Evolutionary conservation across 23 red algal genomes (phyloP).

Genomic region (Gracilaria vermiculophylla): DNA sequence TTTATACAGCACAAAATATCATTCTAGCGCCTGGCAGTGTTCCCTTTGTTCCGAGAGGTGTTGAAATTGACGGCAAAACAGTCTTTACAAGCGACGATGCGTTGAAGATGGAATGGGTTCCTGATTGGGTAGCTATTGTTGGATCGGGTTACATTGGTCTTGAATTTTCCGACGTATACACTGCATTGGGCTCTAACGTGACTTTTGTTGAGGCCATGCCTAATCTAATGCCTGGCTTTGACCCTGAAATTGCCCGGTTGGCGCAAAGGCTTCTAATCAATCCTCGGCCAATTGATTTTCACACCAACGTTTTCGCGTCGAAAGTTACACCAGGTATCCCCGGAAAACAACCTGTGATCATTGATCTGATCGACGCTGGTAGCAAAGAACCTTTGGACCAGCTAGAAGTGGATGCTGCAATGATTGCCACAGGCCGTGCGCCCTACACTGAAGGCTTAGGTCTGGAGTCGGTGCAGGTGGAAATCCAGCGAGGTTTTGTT

Average conservation of each 20-base stretch:
- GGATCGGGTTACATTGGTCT: constrained; percentile 98
- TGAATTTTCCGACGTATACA: constrained; percentile 98
- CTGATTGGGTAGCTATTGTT: constrained; percentile 97
- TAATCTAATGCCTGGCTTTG: constrained; percentile 96
- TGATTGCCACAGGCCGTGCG: constrained; percentile 91
- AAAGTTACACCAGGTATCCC: constrained; percentile 91
- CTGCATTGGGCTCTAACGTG: constrained; percentile 92
- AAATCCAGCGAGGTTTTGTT: constrained; percentile 87
- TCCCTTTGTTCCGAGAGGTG: constrained; percentile 91
- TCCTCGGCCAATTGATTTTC: constrained; percentile 86
- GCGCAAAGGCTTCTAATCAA: constrained; percentile 91
- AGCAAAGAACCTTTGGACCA: constrained; percentile 65
- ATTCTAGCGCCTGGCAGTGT: constrained; percentile 94
- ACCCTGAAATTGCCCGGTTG: constrained; percentile 90
- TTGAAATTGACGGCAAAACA: constrained; percentile 87
- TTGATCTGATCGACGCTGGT: constrained; percentile 87
- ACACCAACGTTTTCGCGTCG: constrained; percentile 92
- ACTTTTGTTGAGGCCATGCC: constrained; percentile 99
- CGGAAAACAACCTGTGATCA: constrained; percentile 75
- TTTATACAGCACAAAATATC: constrained; percentile 73
- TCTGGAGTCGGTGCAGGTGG: constrained; percentile 71
- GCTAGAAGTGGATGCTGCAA: constrained; percentile 87
- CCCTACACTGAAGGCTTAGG: constrained; percentile 90
- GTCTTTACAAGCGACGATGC: constrained; percentile 99
- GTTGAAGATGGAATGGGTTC: constrained; percentile 94